Evolutionary conservation across 768 basidiomycete genomes (phyloP), one percentile per base, ranked within the genome.

Genomic region (Mycena polygramma): DNA sequence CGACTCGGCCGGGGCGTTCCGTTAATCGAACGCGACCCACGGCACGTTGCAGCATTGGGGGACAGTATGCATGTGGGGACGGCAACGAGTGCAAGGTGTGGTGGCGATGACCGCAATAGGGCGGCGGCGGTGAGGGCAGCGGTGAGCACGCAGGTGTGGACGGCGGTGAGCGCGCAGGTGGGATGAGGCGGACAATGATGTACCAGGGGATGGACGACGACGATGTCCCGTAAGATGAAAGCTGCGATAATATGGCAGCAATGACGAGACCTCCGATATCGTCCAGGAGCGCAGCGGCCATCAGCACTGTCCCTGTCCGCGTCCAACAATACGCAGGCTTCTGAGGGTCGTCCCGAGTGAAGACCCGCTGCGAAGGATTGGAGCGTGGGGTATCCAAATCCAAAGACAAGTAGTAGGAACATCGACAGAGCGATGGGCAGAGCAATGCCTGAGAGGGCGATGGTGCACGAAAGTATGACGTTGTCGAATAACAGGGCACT

Each of bases 331-430:
- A 77, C 35, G 84, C 80, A 26, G 84, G 80, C n/a, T 81, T 83
- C 36, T 83, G n/a, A 92, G 83, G 0, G 90, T 91, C 36, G 91
- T 93, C 0, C 91, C 91, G 2, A 92, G 83, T 0, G 88, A 90
- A 0, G 91, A 92, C 91, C 91, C 0, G 89, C 88, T 0, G 87
- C 84, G 75, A 93, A 92, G 3, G 86, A 81, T 68, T 89, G 86
- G 4, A 88, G 70, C 0, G 76, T 59, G 0, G 78, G 67, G 66
- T 86, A 87, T 4, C 82, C 80, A 65, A 78, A 88, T n/a, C 79
- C 84, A 20, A 81, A 78, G 35, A 78, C 71, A 8, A 90, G 74
- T 2, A 89, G 80, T 3, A 85, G 77, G n/a, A n/a, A n/a, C 66
- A 89, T 81, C 0, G 85, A 86, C 1, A 88, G 75, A 0, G 80